Evolutionary conservation across 2,329 filamentous ascomycete genomes (phyloP).

Genomic region (Neonectria magnoliae): DNA sequence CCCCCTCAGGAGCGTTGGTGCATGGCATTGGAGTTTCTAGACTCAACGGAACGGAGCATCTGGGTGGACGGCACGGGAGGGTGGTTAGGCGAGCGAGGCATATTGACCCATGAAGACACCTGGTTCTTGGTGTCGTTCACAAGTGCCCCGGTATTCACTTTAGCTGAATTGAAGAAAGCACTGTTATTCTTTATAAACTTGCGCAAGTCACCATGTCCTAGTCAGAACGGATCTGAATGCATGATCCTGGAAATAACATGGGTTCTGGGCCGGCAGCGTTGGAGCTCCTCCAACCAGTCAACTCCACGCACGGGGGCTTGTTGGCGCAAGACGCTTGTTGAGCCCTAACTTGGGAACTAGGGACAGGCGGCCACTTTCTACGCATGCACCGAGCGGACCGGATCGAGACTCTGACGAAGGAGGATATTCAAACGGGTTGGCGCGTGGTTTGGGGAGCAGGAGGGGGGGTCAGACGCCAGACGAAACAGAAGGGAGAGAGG

Average conservation of each 20-base stretch:
- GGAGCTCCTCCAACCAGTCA: slow-evolving; percentile 18
- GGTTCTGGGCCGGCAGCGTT: neutral
- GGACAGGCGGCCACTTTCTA: neutral
- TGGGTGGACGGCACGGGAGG: slow-evolving; percentile 14
- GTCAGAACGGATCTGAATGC: slow-evolving; percentile 3
- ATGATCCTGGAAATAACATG: slow-evolving; percentile 11
- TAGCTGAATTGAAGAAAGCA: slow-evolving; percentile 13
- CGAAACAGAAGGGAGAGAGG: neutral
- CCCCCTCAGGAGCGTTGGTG: slow-evolving; percentile 31
- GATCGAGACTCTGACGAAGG: neutral
- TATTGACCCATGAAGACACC: slow-evolving; percentile 27
- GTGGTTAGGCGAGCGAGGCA: slow-evolving; percentile 20
- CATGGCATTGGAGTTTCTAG: slow-evolving; percentile 32
- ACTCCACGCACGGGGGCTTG: slow-evolving; percentile 10
- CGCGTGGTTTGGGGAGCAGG: neutral
- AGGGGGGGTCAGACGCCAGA: neutral
- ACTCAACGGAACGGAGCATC: slow-evolving; percentile 33
- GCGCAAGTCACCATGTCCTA: slow-evolving; percentile 3
- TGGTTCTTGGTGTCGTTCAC: slow-evolving; percentile 22
- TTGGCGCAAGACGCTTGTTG: slow-evolving; percentile 7
- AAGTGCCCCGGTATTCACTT: slow-evolving; percentile 21
- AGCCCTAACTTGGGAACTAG: slow-evolving; percentile 11
- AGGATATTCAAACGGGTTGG: neutral
- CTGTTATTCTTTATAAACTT: neutral
- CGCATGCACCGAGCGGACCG: neutral